Conservation (phyloP, 441 rosid genomes). For the Eutrema salsugineum region DNA sequence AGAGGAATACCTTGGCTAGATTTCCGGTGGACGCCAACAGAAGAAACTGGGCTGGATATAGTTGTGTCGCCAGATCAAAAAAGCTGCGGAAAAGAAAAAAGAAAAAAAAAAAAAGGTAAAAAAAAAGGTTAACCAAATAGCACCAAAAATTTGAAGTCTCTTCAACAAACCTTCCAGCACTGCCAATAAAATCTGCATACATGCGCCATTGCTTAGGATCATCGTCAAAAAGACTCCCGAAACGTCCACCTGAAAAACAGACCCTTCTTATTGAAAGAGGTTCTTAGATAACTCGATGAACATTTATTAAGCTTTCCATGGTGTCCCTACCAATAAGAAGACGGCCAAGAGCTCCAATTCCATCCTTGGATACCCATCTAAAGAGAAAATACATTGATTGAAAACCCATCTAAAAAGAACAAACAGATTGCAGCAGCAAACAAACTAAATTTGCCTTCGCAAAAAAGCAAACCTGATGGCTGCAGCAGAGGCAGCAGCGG, state of each 20-base stretch:
- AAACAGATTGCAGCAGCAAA: background rate
- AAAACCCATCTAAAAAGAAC: background rate
- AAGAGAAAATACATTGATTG: slow-evolving; percentile 30
- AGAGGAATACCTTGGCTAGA: slow-evolving; percentile 74
- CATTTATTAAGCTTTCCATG: slow-evolving; percentile 10
- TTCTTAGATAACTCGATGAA: slow-evolving; percentile 14
- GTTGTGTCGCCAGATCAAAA: slow-evolving; percentile 84
- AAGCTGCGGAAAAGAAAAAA: too few relatives aligned
- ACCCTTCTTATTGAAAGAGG: slow-evolving; percentile 15
- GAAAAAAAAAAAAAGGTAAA: too few relatives aligned
- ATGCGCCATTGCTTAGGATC: slow-evolving; percentile 99
- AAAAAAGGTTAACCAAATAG: slow-evolving; percentile 7
- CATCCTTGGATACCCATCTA: slow-evolving; percentile 99
- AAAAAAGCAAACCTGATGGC: slow-evolving; percentile 64
- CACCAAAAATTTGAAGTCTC: slow-evolving; percentile 8
- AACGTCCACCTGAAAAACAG: slow-evolving; percentile 76
- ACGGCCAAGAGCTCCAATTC: slow-evolving; percentile 96
- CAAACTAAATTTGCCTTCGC: background rate
- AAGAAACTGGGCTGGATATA: slow-evolving; percentile 90
- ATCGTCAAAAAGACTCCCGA: slow-evolving; percentile 88
- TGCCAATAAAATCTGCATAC: slow-evolving; percentile 99
- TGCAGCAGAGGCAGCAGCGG: slow-evolving; percentile 98
- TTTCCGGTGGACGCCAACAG: slow-evolving; percentile 93
- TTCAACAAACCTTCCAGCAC: slow-evolving; percentile 78
- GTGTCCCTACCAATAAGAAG: slow-evolving; percentile 75